Conservation (phyloP, 805 yeast genomes). For the Kuraishia floccosa region DNA sequence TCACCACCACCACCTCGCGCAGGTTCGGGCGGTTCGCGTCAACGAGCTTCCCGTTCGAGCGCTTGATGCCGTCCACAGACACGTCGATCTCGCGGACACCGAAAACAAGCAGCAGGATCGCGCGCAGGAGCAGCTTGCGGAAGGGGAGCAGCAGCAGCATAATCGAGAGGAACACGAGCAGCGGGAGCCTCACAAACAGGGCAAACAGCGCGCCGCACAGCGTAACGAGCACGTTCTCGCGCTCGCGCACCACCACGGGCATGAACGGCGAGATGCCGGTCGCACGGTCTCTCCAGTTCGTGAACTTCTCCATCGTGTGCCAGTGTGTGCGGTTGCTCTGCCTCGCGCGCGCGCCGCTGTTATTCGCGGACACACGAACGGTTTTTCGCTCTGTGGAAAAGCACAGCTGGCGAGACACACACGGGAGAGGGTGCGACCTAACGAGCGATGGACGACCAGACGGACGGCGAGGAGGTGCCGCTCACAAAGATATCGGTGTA, state of each 20-base stretch:
- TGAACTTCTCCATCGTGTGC: conserved; percentile 87
- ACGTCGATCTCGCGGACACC: conserved; percentile 15
- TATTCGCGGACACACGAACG: too few relatives aligned
- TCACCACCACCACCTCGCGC: conserved; percentile 43
- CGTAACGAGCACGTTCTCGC: conserved; percentile 2
- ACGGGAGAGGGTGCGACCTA: background rate
- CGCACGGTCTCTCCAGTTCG: conserved; percentile 79
- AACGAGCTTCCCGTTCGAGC: conserved; percentile 23
- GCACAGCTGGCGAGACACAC: too few relatives aligned
- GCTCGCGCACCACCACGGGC: conserved; percentile 38
- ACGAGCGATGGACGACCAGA: conserved; percentile 1
- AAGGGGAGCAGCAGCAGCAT: conserved; percentile 8
- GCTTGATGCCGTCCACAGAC: conserved; percentile 37
- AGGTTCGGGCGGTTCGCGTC: conserved; percentile 20
- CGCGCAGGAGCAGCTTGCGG: conserved; percentile 7
- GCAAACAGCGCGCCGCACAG: conserved; percentile 9
- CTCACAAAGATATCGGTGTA: conserved; percentile 38
- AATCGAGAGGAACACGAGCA: conserved; percentile 10
- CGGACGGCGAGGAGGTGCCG: conserved; percentile 12
- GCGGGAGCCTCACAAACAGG: conserved; percentile 16
- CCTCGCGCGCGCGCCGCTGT: too few relatives aligned
- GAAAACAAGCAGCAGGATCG: conserved; percentile 21
- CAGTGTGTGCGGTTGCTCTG: too few relatives aligned
- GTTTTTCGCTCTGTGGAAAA: too few relatives aligned
- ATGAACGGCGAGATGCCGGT: conserved; percentile 90